Evolutionary conservation across 1,284 basidiomycete species (phyloP).

Genomic region (Xanthoconium separans): DNA sequence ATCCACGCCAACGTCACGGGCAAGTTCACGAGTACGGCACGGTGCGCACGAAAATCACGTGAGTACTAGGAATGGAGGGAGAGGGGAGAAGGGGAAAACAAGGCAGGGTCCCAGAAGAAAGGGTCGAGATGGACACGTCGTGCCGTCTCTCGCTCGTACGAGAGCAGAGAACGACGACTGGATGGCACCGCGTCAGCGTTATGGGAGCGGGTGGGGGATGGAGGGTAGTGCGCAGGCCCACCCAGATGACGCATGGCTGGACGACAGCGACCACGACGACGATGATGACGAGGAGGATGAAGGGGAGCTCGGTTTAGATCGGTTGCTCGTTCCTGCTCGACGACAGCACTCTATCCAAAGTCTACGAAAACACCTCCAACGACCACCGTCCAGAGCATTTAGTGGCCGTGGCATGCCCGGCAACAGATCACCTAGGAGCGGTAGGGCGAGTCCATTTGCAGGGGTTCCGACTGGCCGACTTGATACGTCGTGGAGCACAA

Average conservation of each 20-base stretch:
- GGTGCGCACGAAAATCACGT: conserved; percentile 12
- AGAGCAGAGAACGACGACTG: conserved; percentile 42
- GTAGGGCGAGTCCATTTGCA: conserved; percentile 21
- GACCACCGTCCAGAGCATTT: conserved; percentile 5
- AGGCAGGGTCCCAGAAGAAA: conserved; percentile 20
- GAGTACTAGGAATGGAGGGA: conserved; percentile 5
- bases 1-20: conserved; percentile 57
- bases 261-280: conserved; percentile 29
- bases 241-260: conserved; percentile 16
- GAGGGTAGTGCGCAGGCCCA: conserved; percentile 20
- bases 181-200: conserved; percentile 27
- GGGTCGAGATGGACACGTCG: conserved; percentile 25
- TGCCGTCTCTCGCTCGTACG: conserved; percentile 43
- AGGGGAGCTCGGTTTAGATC: conserved; percentile 62
- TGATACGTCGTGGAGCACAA: conserved; percentile 26
- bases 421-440: conserved; percentile 16
- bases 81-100: conserved; percentile 6
- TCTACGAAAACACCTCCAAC: conserved; percentile 57
- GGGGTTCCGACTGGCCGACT: conserved; percentile 3
- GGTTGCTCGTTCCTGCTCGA: conserved; percentile 66
- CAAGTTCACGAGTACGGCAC: conserved; percentile 40
- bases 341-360: conserved; percentile 70
- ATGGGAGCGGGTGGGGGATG: conserved; percentile 22
- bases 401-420: conserved; percentile 6
- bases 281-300: conserved; percentile 53